Percentiles rank a stretch among this genome's conserved stretches.
Evolutionary conservation across 371 early-diverging fungal species (phyloP).

Genomic region (Mucor ambiguus): DNA sequence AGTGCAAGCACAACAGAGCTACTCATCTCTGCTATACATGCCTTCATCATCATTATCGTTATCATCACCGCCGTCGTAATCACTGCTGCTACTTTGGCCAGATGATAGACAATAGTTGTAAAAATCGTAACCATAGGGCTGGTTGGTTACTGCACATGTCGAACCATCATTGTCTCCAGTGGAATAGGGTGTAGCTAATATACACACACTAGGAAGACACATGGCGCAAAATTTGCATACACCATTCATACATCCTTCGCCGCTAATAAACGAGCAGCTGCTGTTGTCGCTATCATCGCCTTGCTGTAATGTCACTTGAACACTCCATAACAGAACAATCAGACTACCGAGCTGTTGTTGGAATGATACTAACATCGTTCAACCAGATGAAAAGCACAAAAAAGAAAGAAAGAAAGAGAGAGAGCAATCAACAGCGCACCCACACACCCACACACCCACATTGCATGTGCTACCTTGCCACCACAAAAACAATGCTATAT

Average conservation of each 20-base stretch:
- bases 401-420: neutral
- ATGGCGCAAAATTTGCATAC: conserved; percentile 48
- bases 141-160: conserved; percentile 24
- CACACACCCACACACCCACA: neutral
- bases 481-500: neutral
- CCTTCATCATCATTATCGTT: neutral
- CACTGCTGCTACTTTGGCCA: conserved; percentile 3
- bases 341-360: neutral
- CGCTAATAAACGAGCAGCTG: conserved; percentile 16
- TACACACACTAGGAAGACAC: conserved; percentile 40
- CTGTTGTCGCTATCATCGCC: neutral
- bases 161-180: conserved; percentile 20
- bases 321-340: neutral
- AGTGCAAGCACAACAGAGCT: neutral
- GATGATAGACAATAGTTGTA: conserved; percentile 44
- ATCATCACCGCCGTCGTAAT: conserved; percentile 18
- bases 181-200: conserved; percentile 24
- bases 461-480: neutral
- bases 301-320: neutral
- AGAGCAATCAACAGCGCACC: neutral
- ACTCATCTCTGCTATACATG: neutral
- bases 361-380: neutral
- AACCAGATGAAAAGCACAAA: neutral
- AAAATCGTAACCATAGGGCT: conserved; percentile 28
- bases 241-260: conserved; percentile 23